These are phyloP conservation scores for Allomyces macrogynus DNA, from an alignment of 192 early-diverging fungal species.

Conservation along the genomic window DNA sequence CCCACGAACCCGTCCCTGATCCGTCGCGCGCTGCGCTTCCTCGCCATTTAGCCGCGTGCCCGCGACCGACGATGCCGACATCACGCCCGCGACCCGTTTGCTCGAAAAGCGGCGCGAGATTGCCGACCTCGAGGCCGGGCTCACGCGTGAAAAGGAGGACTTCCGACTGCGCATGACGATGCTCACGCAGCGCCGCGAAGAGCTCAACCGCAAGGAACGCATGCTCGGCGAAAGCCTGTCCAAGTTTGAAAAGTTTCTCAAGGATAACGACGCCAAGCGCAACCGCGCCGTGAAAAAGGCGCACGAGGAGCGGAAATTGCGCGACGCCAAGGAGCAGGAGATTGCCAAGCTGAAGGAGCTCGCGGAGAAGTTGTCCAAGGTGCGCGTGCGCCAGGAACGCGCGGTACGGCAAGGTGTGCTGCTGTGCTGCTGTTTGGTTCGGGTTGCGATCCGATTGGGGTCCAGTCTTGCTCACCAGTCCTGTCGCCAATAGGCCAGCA, in stretches of 20 bases:
- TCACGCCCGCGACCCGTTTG: conserved; percentile 34
- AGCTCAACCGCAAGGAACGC: conserved; percentile 30
- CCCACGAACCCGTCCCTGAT: too few species aligned
- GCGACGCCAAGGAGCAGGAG: conserved; percentile 31
- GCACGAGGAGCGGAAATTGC: conserved; percentile 28
- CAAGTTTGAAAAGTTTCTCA: conserved; percentile 45
- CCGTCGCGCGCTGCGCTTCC: too few species aligned
- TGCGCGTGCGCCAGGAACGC: conserved; percentile 17
- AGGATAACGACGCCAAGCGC: conserved; percentile 49
- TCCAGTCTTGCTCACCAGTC: conserved; percentile 1
- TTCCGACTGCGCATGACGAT: conserved; percentile 42
- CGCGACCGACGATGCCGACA: conserved; percentile 20
- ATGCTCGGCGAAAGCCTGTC: conserved; percentile 29
- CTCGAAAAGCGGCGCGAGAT: conserved; percentile 40
- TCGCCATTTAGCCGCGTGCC: conserved; percentile 1
- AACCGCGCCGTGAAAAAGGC: conserved; percentile 37
- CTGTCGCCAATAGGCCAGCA: conserved; percentile 15
- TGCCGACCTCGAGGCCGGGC: conserved; percentile 39
- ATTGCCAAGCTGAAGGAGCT: conserved; percentile 20
- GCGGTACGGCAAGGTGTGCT: conserved; percentile 27
- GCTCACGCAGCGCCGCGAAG: conserved; percentile 30
- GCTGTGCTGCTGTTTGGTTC: background rate
- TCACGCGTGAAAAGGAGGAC: conserved; percentile 37
- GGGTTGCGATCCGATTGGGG: too few species aligned
- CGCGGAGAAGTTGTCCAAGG: conserved; percentile 7